Evolutionary conservation across 345 rosid species (phyloP).

Genomic region (Eutrema heterophyllum): DNA sequence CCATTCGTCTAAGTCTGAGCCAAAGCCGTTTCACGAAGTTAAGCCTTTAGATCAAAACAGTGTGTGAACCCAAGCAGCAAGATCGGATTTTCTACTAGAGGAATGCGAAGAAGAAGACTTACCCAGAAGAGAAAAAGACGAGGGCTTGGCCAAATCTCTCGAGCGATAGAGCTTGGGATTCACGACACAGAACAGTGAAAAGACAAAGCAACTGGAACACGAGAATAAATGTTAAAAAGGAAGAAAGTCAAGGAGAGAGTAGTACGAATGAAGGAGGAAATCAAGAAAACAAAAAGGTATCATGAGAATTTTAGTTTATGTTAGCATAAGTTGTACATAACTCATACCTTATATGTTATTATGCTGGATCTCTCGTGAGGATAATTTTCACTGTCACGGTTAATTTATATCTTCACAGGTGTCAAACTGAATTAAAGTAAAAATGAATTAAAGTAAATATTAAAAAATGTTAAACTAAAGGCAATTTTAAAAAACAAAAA

Average conservation of each 20-base stretch:
- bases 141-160: slow-evolving; percentile 1
- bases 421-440: too few species aligned
- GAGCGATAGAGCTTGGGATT: slow-evolving; percentile 24
- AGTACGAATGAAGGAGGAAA: slow-evolving; percentile 1
- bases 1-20: not conserved
- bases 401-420: too few species aligned
- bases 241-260: slow-evolving; percentile 32
- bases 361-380: too few species aligned
- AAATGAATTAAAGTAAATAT: too few species aligned
- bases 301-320: too few species aligned
- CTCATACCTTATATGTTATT: too few species aligned
- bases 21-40: not conserved
- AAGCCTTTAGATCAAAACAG: slow-evolving; percentile 21
- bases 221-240: slow-evolving; percentile 13
- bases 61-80: not conserved
- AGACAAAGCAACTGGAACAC: slow-evolving; percentile 14
- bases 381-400: too few species aligned
- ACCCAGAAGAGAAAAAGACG: slow-evolving; percentile 24
- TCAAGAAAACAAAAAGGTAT: not conserved
- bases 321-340: too few species aligned
- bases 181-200: slow-evolving; percentile 32
- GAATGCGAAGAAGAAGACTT: slow-evolving; percentile 27
- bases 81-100: slow-evolving; percentile 10
- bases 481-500: too few species aligned
- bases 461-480: too few species aligned